These are phyloP conservation scores for Phoenix roebelenii DNA, from an alignment of 176 grass and related monocot species.

Conservation along the genomic window DNA sequence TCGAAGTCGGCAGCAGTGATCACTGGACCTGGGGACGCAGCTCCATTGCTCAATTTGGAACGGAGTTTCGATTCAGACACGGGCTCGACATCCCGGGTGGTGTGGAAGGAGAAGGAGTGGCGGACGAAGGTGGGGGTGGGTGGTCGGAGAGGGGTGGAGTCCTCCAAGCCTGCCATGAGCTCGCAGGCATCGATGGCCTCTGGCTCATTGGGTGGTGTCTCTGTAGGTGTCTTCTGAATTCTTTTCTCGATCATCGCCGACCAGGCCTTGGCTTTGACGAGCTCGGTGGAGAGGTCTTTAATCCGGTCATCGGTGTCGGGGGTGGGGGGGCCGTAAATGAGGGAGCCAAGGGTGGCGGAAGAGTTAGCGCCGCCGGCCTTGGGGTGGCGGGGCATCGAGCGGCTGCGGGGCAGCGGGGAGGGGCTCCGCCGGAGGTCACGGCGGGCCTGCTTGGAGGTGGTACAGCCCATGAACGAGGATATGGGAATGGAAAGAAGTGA, in stretches of 20 bases:
- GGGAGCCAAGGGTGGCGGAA: slow-evolving; percentile 53
- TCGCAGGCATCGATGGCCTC: slow-evolving; percentile 72
- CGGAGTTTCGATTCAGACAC: slow-evolving; percentile 12
- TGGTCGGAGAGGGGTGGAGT: slow-evolving; percentile 25
- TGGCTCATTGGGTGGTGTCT: slow-evolving; percentile 86
- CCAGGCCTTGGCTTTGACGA: slow-evolving; percentile 15
- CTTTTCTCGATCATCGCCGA: slow-evolving; percentile 9
- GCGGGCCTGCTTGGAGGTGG: slow-evolving; percentile 68
- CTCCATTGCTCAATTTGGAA: slow-evolving; percentile 28
- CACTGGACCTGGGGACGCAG: slow-evolving; percentile 13
- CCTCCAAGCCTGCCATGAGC: slow-evolving; percentile 83
- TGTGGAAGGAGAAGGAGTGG: slow-evolving; percentile 83
- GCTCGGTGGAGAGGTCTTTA: neutral
- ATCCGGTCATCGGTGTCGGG: neutral
- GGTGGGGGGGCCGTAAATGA: slow-evolving; percentile 23
- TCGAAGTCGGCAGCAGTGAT: slow-evolving; percentile 21
- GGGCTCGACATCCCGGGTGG: neutral
- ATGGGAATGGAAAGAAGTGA: neutral
- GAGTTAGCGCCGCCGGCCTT: slow-evolving; percentile 19
- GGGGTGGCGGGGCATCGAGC: slow-evolving; percentile 30
- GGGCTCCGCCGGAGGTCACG: slow-evolving; percentile 47
- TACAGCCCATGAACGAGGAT: slow-evolving; percentile 59
- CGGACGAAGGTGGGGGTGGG: slow-evolving; percentile 31
- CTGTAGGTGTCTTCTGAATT: slow-evolving; percentile 57
- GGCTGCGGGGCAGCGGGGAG: slow-evolving; percentile 46